A percentile compares a stretch with the other conserved stretches of the same genome.
Evolutionary conservation across 2,329 filamentous ascomycete species (phyloP).

Genomic region (Xylariales sp.): DNA sequence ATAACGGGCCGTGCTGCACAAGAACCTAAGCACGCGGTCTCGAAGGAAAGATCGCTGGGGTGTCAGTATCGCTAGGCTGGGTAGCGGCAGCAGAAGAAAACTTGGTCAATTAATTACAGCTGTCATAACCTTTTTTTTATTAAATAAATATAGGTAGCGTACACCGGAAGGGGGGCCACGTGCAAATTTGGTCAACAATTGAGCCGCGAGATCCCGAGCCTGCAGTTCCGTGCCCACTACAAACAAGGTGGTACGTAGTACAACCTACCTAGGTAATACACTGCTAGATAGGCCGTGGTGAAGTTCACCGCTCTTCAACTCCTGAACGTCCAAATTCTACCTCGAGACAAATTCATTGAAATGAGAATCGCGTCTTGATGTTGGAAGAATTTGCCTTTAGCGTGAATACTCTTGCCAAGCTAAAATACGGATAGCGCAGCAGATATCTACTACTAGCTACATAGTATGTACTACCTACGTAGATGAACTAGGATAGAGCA

Average conservation of each 20-base stretch:
- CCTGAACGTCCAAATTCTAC: background rate
- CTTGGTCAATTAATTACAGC: too few relatives aligned
- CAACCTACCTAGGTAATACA: background rate
- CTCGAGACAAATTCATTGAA: background rate
- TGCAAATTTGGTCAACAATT: conserved; percentile 16
- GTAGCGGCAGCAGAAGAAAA: too few relatives aligned
- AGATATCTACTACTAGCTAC: background rate
- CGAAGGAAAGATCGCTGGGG: background rate
- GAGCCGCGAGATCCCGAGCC: conserved; percentile 23
- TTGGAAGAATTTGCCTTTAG: background rate
- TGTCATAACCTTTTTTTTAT: background rate
- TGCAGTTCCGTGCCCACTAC: background rate
- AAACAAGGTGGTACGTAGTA: conserved; percentile 7
- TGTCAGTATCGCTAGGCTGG: background rate
- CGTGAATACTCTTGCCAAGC: background rate
- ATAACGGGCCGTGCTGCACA: too few relatives aligned
- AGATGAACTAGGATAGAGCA: background rate
- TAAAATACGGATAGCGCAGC: too few relatives aligned
- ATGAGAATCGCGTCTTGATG: background rate
- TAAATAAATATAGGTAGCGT: background rate
- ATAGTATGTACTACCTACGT: too few relatives aligned
- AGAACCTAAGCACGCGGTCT: conserved; percentile 3
- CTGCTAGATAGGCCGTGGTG: too few relatives aligned
- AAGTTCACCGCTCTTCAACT: conserved; percentile 20
- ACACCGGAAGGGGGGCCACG: conserved; percentile 19